Evolutionary conservation across 2,329 filamentous ascomycete genomes (phyloP).

Genomic region (Aspergillus quadricinctus): DNA sequence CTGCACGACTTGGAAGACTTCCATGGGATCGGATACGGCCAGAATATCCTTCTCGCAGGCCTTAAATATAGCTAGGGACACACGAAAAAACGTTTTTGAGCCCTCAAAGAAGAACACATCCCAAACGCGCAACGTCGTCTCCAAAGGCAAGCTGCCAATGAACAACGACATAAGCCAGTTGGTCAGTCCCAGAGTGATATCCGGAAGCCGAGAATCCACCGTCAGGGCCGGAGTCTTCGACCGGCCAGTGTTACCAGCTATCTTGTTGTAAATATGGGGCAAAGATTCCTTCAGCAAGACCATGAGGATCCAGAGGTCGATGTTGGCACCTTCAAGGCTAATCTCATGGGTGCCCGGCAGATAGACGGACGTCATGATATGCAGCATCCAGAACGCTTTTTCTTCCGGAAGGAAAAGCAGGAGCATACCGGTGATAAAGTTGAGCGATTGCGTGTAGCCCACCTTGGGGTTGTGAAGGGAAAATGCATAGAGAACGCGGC

Average conservation of each 20-base stretch:
- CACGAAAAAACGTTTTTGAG: conserved; percentile 86
- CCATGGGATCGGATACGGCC: conserved; percentile 78
- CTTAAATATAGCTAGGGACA: conserved; percentile 89
- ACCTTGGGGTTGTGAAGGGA: conserved; percentile 86
- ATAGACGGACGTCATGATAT: conserved; percentile 83
- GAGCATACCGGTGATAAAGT: conserved; percentile 86
- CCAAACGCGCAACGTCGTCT: conserved; percentile 89
- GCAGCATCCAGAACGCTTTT: conserved; percentile 87
- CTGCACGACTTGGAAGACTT: conserved; percentile 93
- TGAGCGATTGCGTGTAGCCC: conserved; percentile 92
- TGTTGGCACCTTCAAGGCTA: conserved; percentile 84
- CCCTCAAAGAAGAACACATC: conserved; percentile 95
- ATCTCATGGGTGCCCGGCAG: conserved; percentile 89
- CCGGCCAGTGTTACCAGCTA: conserved; percentile 60
- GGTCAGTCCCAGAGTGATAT: conserved; percentile 87
- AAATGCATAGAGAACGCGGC: conserved; percentile 83
- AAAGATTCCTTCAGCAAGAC: conserved; percentile 74
- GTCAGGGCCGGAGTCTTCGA: conserved; percentile 41
- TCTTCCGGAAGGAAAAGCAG: conserved; percentile 89
- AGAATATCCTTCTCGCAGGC: conserved; percentile 76
- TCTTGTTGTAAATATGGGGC: conserved; percentile 80
- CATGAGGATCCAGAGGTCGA: conserved; percentile 93
- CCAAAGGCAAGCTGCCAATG: conserved; percentile 86
- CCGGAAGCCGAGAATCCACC: conserved; percentile 61
- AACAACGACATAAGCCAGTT: conserved; percentile 99